Base-by-base conservation (phyloP, 2,329 filamentous ascomycete species). In the Raffaelea ambrosiae region DNA sequence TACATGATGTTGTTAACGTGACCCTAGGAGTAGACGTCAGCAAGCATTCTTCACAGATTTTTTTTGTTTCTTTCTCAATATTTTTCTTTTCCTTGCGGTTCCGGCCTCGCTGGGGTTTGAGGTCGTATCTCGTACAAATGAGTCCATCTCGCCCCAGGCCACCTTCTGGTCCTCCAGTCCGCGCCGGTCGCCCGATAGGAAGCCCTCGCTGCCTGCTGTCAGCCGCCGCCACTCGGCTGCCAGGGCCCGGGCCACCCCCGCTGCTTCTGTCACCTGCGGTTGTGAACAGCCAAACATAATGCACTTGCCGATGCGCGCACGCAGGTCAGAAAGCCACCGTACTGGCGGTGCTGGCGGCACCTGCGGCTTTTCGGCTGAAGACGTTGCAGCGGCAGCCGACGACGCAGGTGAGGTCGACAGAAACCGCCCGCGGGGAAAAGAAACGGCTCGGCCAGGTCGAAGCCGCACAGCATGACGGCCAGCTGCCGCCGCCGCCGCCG, bases 1-100 rank as follows among this genome's bases (percentile, higher is more conserved):
- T 95, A 95, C 54, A 78, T 79, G 53, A 90, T 82, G 57, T 95
- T 95, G 63, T 95, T 95, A 43, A 95, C 84, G 63, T 95, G 88
- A 43, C 81, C 79, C 81, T 69, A n/a, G n/a, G n/a, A n/a, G n/a
- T n/a, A n/a, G n/a, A n/a, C n/a, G n/a, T n/a, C n/a, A n/a, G n/a
- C n/a, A n/a, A n/a, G n/a, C n/a, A n/a, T n/a, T n/a, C n/a, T n/a
- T n/a, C n/a, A n/a, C n/a, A n/a, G 26, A 10, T 31, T 29, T 19
- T 43, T 14, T 3, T 3, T 29, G 26, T 13, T 29, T 29, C 7
- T 29, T 29, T 13, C 13, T 7, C 7, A 29, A 29, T 7, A 7
- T 7, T 13, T 29, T 13, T 29, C 26, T 29, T 29, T 29, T 29
- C 26, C 26, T 13, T 29, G 26, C 26, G 26, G n/a, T n/a, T n/a